These are phyloP conservation scores for Sequoiadendron giganteum DNA, from an alignment of 75 land plant species.

Conservation along the genomic window DNA sequence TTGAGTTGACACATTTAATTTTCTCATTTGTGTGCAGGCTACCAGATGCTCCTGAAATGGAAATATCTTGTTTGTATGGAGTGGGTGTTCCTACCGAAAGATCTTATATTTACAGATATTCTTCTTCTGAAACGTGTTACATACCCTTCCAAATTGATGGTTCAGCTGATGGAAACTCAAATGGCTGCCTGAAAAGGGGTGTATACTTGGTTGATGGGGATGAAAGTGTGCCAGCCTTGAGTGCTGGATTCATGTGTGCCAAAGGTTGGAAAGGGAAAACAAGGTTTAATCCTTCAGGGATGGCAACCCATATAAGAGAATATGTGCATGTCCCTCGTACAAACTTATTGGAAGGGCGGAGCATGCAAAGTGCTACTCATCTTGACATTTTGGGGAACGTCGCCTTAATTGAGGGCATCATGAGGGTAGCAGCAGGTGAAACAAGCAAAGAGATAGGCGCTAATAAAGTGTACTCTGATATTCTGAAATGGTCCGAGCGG, in stretches of 20 bases:
- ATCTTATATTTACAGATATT: conserved; percentile 65
- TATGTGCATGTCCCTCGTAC: conserved; percentile 66
- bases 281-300: conserved; percentile 62
- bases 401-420: conserved; percentile 68
- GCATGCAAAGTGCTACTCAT: conserved; percentile 71
- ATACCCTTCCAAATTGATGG: conserved; percentile 82
- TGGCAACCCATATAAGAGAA: conserved; percentile 53
- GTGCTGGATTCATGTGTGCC: conserved; percentile 80
- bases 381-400: conserved; percentile 86
- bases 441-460: conserved; percentile 59
- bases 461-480: conserved; percentile 56
- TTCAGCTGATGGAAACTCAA: conserved; percentile 44
- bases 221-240: conserved; percentile 71
- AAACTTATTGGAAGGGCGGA: conserved; percentile 63
- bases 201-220: conserved; percentile 71
- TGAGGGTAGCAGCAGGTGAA: conserved; percentile 74
- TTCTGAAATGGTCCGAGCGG: conserved; percentile 68
- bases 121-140: conserved; percentile 43
- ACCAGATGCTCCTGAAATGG: conserved; percentile 84
- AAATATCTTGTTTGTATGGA: conserved; percentile 74
- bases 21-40: conserved; percentile 36
- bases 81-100: conserved; percentile 83
- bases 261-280: conserved; percentile 77
- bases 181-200: conserved; percentile 60
- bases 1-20: background rate